These are phyloP conservation scores for Emergomyces africanus DNA, from an alignment of 2,329 filamentous ascomycete genomes.

Conservation along the genomic window DNA sequence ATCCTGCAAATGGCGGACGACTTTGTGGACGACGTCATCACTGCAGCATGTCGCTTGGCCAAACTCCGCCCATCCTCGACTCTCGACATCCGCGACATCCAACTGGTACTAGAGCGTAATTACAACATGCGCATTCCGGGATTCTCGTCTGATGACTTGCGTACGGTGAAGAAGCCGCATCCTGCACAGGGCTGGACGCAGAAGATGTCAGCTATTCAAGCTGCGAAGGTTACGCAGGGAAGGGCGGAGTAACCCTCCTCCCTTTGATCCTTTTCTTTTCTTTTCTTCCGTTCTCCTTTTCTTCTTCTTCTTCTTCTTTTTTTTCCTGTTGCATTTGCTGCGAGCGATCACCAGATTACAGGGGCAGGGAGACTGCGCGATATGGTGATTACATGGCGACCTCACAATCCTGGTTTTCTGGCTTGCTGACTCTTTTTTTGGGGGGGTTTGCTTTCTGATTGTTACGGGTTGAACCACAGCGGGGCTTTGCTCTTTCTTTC, in stretches of 20 bases:
- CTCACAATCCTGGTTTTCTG: neutral
- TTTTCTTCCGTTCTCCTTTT: neutral
- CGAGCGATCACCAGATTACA: too few species aligned
- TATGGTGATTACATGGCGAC: neutral
- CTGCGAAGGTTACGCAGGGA: slow-evolving; percentile 57
- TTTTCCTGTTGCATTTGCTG: too few species aligned
- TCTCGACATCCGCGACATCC: slow-evolving; percentile 77
- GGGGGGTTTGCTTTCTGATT: too few species aligned
- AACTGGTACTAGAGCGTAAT: slow-evolving; percentile 68
- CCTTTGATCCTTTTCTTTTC: neutral
- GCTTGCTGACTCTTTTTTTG: neutral
- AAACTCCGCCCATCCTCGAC: slow-evolving; percentile 86
- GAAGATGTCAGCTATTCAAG: slow-evolving; percentile 95
- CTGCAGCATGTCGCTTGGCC: slow-evolving; percentile 75
- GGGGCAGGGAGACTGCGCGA: too few species aligned
- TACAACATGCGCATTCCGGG: slow-evolving; percentile 91
- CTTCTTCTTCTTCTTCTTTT: neutral
- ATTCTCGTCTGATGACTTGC: slow-evolving; percentile 85
- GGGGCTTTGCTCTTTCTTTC: neutral
- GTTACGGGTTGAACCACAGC: neutral
- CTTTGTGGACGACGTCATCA: slow-evolving; percentile 85
- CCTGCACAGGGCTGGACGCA: slow-evolving; percentile 81
- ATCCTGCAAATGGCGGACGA: slow-evolving; percentile 83
- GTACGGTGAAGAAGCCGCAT: slow-evolving; percentile 86
- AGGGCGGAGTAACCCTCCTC: slow-evolving; percentile 23